Percentiles rank a stretch among this genome's conserved stretches.
Evolutionary conservation across 228 moss, liverwort and hornwort species (phyloP).

Genomic region (Sphagnum fallax): DNA sequence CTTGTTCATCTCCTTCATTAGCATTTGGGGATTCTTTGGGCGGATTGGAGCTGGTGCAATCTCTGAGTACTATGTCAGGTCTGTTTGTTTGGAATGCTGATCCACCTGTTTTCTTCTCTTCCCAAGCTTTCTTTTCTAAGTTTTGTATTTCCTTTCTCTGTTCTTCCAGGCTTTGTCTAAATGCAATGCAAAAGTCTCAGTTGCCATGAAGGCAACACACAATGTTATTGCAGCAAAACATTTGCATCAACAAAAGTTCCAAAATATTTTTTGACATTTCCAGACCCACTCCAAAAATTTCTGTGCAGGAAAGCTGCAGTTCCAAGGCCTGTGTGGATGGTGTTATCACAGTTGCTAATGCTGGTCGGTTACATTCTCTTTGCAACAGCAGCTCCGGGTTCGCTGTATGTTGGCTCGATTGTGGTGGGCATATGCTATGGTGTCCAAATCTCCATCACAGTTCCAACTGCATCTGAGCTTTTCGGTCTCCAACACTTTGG

Average conservation of each 20-base stretch:
- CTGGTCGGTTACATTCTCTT: constrained; percentile 20
- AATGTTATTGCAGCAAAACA: no score
- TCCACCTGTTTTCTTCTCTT: no score
- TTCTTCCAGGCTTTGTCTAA: no score
- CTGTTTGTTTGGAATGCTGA: no score
- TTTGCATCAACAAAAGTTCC: no score
- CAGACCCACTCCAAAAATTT: no score
- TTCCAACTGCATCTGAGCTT: constrained; percentile 45
- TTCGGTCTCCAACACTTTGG: constrained; percentile 48
- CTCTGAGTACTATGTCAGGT: constrained; percentile 47
- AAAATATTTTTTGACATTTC: no score
- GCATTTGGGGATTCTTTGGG: constrained; percentile 43
- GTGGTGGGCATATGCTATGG: constrained; percentile 31
- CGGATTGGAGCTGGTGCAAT: constrained; percentile 33
- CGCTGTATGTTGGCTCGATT: constrained; percentile 29
- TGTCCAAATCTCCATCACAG: constrained; percentile 28
- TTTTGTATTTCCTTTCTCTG: no score
- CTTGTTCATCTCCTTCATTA: constrained; percentile 38
- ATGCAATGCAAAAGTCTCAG: no score
- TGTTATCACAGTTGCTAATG: constrained; percentile 27
- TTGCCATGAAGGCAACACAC: no score
- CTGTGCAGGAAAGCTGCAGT: constrained; percentile 26
- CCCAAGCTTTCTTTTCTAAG: no score
- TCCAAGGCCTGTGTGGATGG: constrained; percentile 42
- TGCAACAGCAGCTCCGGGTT: constrained; percentile 30